These are phyloP conservation scores for Thymus quinquecostatus DNA, from an alignment of 257 asterid species.

Conservation along the genomic window DNA sequence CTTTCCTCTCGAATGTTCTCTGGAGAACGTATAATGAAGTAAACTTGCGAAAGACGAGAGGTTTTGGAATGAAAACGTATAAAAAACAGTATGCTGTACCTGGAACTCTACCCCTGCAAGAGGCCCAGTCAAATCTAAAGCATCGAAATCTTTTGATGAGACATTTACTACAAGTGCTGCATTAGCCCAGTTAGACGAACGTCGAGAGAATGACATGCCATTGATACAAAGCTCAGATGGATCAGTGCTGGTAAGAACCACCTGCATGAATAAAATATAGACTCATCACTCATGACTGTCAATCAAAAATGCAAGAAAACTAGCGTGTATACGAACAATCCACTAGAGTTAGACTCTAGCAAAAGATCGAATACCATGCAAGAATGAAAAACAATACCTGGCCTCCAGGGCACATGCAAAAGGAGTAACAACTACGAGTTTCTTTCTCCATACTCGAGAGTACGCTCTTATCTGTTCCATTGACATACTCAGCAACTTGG, in stretches of 20 bases:
- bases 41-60: not conserved
- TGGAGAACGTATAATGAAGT: slow-evolving; percentile 28
- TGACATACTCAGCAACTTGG: slow-evolving; percentile 75
- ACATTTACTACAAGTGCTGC: slow-evolving; percentile 88
- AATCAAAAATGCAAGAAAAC: not conserved
- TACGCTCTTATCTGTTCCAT: slow-evolving; percentile 32
- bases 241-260: slow-evolving; percentile 88
- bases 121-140: slow-evolving; percentile 66
- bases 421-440: slow-evolving; percentile 82
- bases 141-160: slow-evolving; percentile 73
- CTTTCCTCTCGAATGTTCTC: slow-evolving; percentile 75
- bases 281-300: not conserved
- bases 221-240: slow-evolving; percentile 91
- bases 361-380: not conserved
- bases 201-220: slow-evolving; percentile 94
- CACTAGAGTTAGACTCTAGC: not conserved
- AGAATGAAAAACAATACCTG: slow-evolving; percentile 58
- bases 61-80: not conserved
- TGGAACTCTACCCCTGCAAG: slow-evolving; percentile 95
- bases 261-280: slow-evolving; percentile 52
- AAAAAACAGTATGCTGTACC: slow-evolving; percentile 42
- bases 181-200: slow-evolving; percentile 95
- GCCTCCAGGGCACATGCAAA: slow-evolving; percentile 99
- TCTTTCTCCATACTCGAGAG: slow-evolving; percentile 41
- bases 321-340: not conserved